Evolutionary conservation across 768 basidiomycete genomes (phyloP).

Genomic region (Boletellus ananas): DNA sequence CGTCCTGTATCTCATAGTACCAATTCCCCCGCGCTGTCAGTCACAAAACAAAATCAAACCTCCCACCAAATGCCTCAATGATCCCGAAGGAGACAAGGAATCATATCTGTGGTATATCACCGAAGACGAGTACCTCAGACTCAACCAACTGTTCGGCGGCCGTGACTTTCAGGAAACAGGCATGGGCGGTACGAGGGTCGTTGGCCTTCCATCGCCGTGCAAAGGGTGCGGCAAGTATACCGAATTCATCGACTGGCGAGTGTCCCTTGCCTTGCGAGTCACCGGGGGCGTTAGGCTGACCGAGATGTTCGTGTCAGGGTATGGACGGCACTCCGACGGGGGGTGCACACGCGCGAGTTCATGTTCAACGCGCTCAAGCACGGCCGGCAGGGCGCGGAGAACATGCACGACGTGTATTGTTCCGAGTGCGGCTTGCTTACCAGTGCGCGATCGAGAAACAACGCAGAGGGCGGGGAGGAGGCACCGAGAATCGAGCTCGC

Average conservation of each 20-base stretch:
- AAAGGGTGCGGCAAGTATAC: constrained; percentile 16
- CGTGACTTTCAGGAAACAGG: constrained; percentile 13
- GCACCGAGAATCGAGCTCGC: constrained; percentile 10
- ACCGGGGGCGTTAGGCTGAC: neutral
- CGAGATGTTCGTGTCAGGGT: constrained; percentile 1
- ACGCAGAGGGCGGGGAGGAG: constrained; percentile 10
- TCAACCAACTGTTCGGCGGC: constrained; percentile 10
- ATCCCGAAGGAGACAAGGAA: neutral
- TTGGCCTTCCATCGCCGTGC: constrained; percentile 7
- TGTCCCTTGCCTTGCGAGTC: neutral
- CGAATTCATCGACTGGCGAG: constrained; percentile 13
- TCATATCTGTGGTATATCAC: constrained; percentile 17
- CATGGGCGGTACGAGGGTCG: constrained; percentile 12
- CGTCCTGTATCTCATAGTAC: too few relatives aligned
- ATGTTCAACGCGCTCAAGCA: constrained; percentile 15
- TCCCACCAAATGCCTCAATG: neutral
- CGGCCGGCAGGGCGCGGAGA: constrained; percentile 15
- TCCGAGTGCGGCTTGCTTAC: constrained; percentile 16
- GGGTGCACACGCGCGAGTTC: constrained; percentile 16
- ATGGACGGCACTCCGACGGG: constrained; percentile 15
- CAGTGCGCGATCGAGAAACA: constrained; percentile 11
- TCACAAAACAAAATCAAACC: constrained; percentile 8
- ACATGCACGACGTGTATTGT: constrained; percentile 17
- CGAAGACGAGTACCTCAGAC: constrained; percentile 15
- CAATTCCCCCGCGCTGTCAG: neutral